These are phyloP conservation scores for Apophysomyces elegans DNA, from an alignment of 371 early-diverging fungal genomes.

Conservation along the genomic window DNA sequence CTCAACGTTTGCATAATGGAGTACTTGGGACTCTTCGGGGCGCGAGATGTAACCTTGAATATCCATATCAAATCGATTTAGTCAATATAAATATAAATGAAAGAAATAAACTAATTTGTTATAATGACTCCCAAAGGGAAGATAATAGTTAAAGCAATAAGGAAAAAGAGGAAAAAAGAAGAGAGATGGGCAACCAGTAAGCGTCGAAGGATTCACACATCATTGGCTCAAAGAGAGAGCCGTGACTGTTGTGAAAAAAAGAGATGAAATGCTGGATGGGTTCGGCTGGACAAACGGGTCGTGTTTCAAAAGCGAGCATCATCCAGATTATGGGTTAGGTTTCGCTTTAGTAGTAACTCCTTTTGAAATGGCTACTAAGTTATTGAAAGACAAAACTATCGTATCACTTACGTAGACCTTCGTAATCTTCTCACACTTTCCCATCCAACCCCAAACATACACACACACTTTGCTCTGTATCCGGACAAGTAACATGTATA, in stretches of 20 bases:
- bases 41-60: conserved; percentile 17
- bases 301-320: conserved; percentile 3
- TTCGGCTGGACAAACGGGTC: conserved; percentile 6
- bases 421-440: too few relatives aligned
- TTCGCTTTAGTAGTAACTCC: not conserved
- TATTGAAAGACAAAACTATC: too few relatives aligned
- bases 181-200: conserved; percentile 2
- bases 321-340: not conserved
- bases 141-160: not conserved
- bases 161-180: conserved; percentile 7
- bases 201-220: conserved; percentile 5
- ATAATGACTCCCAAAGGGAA: not conserved
- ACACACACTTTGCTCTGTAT: not conserved
- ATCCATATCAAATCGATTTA: conserved; percentile 7
- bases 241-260: conserved; percentile 4
- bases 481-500: not conserved
- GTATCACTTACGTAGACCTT: too few relatives aligned
- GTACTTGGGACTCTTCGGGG: conserved; percentile 13
- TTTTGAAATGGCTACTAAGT: too few relatives aligned
- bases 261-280: conserved; percentile 1
- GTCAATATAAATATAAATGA: conserved; percentile 2
- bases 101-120: not conserved
- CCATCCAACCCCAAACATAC: not conserved
- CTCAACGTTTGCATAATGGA: conserved; percentile 16
- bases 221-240: not conserved